Conservation (phyloP, 768 basidiomycete genomes). For the Lactifluus hygrophoroides region DNA sequence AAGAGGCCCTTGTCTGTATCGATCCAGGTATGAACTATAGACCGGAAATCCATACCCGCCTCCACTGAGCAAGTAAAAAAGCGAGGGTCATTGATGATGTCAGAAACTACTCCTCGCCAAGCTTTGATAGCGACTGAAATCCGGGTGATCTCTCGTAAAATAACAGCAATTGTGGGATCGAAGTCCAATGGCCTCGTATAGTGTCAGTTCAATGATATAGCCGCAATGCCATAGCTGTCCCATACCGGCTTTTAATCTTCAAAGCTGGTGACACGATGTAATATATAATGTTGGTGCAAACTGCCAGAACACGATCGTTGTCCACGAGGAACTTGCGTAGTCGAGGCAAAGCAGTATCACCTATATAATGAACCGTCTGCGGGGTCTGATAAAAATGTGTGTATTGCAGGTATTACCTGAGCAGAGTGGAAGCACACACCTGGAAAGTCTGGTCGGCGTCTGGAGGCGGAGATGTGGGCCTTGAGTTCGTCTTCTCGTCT, state of each 20-base stretch:
- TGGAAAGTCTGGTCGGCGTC: slow-evolving; percentile 39
- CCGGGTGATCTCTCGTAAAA: slow-evolving; percentile 71
- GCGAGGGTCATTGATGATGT: slow-evolving; percentile 77
- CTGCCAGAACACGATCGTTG: slow-evolving; percentile 69
- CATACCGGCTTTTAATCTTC: slow-evolving; percentile 65
- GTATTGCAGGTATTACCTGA: background rate
- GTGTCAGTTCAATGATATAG: slow-evolving; percentile 9
- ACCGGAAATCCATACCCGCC: slow-evolving; percentile 58
- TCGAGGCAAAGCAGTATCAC: slow-evolving; percentile 58
- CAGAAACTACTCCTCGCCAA: slow-evolving; percentile 74
- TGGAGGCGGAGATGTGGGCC: slow-evolving; percentile 32
- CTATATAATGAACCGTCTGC: slow-evolving; percentile 68
- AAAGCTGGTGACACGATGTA: slow-evolving; percentile 76
- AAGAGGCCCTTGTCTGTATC: slow-evolving; percentile 83
- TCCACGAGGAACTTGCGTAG: slow-evolving; percentile 76
- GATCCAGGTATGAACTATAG: slow-evolving; percentile 70
- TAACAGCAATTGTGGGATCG: slow-evolving; percentile 53
- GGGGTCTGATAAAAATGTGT: background rate
- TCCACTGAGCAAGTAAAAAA: slow-evolving; percentile 70
- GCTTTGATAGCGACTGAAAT: slow-evolving; percentile 71
- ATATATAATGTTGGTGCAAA: slow-evolving; percentile 77
- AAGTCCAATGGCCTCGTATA: slow-evolving; percentile 68
- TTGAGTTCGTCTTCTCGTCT: slow-evolving; percentile 54
- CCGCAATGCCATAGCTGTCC: background rate
- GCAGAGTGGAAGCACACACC: slow-evolving; percentile 28